Evolutionary conservation across 169 alveolate species (phyloP).

Genomic region (Plasmodium fragile): DNA sequence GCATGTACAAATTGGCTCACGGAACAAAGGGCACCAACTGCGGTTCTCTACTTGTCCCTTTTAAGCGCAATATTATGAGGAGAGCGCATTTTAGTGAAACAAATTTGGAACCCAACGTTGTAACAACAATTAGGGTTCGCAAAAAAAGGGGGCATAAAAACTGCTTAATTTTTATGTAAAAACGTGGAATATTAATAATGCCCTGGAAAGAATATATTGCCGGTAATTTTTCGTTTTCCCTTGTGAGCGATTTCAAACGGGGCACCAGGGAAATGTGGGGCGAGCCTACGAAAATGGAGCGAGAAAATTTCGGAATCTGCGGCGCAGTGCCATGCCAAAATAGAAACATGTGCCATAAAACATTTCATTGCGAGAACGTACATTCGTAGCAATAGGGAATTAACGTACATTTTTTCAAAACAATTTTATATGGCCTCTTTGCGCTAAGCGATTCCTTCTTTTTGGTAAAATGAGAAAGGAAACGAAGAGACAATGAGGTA

Average conservation of each 20-base stretch:
- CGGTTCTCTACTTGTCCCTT: neutral
- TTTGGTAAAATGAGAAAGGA: neutral
- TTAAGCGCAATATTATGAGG: neutral
- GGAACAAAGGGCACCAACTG: neutral
- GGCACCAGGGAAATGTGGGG: neutral
- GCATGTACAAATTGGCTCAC: neutral
- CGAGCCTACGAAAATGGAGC: neutral
- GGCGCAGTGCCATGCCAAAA: neutral
- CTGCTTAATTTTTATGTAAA: neutral
- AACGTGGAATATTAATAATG: neutral
- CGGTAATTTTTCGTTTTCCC: neutral
- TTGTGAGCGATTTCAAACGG: neutral
- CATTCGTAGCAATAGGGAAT: neutral
- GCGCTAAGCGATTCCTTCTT: neutral
- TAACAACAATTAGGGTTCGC: neutral
- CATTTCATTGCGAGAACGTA: neutral
- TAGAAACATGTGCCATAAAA: neutral
- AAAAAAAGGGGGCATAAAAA: neutral
- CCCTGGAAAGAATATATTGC: neutral
- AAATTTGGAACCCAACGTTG: neutral
- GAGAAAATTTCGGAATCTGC: neutral
- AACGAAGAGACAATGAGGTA: neutral
- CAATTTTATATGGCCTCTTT: neutral
- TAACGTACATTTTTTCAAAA: neutral
- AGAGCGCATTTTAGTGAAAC: neutral